Percentiles rank a stretch among this genome's conserved stretches.
These are phyloP conservation scores for Ceratorhiza oryzae-sativae DNA, from an alignment of 1,284 basidiomycete species.

Conservation along the genomic window DNA sequence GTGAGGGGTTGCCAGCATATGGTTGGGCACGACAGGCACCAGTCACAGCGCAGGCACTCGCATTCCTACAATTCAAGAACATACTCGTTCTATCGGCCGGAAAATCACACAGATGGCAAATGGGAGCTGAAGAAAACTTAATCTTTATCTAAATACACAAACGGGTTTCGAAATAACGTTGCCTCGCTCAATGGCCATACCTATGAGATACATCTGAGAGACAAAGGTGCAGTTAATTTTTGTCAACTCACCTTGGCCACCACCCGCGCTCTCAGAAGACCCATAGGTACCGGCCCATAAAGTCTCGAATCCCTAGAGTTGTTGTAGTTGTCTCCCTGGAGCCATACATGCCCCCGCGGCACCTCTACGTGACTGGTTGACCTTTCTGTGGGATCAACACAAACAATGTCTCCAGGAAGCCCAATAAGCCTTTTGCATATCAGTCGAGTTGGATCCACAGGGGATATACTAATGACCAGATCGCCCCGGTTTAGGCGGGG, in stretches of 20 bases:
- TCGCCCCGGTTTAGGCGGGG: conserved; percentile 74
- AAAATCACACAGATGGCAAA: not conserved
- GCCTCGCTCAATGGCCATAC: conserved; percentile 58
- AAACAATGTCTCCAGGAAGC: conserved; percentile 87
- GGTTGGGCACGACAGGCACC: too few relatives aligned
- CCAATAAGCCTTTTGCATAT: conserved; percentile 94
- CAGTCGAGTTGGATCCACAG: conserved; percentile 69
- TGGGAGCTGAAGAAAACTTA: not conserved
- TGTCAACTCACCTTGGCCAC: conserved; percentile 66
- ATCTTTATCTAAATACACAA: conserved; percentile 54
- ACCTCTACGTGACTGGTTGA: conserved; percentile 69
- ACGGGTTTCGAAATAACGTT: conserved; percentile 59
- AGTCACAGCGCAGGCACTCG: too few relatives aligned
- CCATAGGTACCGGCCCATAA: conserved; percentile 92
- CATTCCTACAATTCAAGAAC: too few relatives aligned
- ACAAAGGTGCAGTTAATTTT: not conserved
- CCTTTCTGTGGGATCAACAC: conserved; percentile 70
- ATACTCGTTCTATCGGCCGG: too few relatives aligned
- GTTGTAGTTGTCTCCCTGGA: conserved; percentile 87
- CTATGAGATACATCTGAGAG: conserved; percentile 50
- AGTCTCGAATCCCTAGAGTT: conserved; percentile 86
- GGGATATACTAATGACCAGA: conserved; percentile 79
- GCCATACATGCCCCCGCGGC: conserved; percentile 89
- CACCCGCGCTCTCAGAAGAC: conserved; percentile 78
- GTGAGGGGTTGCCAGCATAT: too few relatives aligned